These are phyloP conservation scores for Drechslerella coelobrocha DNA, from an alignment of 2,329 filamentous ascomycete species.

Conservation along the genomic window DNA sequence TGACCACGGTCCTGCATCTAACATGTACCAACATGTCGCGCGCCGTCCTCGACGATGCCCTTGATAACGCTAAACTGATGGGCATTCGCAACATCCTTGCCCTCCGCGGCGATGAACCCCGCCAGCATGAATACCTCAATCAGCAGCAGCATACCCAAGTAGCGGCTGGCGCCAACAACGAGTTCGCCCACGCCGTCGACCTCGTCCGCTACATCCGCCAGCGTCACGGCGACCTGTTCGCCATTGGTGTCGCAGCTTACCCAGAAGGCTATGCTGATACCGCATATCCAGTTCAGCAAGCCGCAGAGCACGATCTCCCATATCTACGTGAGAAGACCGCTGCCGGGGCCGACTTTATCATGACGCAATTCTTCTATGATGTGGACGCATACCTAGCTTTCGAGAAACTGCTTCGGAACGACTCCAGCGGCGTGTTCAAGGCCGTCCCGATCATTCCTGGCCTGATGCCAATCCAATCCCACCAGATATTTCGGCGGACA, in stretches of 20 bases:
- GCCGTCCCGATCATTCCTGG: conserved; percentile 89
- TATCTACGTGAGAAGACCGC: conserved; percentile 88
- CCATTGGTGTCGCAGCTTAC: conserved; percentile 91
- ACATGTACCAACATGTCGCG: conserved; percentile 98
- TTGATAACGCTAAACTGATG: conserved; percentile 87
- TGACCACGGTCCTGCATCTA: conserved; percentile 94
- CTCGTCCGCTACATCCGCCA: conserved; percentile 86
- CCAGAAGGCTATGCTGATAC: conserved; percentile 95
- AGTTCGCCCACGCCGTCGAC: conserved; percentile 88
- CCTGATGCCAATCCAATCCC: conserved; percentile 96
- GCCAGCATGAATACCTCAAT: conserved; percentile 79
- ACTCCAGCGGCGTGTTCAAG: conserved; percentile 85
- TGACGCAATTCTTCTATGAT: conserved; percentile 98
- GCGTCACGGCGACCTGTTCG: conserved; percentile 91
- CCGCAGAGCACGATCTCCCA: conserved; percentile 73
- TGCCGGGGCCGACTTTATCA: conserved; percentile 95
- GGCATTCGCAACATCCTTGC: conserved; percentile 95
- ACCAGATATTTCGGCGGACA: conserved; percentile 90
- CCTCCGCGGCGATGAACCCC: conserved; percentile 85
- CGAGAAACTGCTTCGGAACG: conserved; percentile 75
- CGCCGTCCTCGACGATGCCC: conserved; percentile 80
- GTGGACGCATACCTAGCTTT: conserved; percentile 80
- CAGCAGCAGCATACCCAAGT: conserved; percentile 62
- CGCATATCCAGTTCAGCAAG: conserved; percentile 80
- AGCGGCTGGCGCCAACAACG: conserved; percentile 71